phyloP scores from a whole-genome alignment of 1,284 basidiomycete species.

The Tilletiaria anomala region DNA sequence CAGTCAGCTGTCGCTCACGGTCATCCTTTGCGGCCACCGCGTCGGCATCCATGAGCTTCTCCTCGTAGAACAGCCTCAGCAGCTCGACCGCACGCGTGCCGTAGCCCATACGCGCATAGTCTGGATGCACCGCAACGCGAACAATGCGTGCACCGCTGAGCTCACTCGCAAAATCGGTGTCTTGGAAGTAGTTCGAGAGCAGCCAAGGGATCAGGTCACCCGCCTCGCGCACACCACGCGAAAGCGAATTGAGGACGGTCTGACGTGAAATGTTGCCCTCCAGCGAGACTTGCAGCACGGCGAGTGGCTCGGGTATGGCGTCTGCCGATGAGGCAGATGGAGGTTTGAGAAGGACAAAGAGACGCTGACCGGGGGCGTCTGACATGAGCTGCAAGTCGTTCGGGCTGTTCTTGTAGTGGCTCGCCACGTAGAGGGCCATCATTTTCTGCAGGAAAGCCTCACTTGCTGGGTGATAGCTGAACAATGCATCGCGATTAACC shows the following conservation, averaged over 20 bases:
- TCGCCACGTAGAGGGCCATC: constrained; percentile 94
- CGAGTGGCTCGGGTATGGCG: constrained; percentile 51
- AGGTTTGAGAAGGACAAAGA: constrained; percentile 84
- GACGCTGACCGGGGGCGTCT: constrained; percentile 89
- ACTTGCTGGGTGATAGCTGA: constrained; percentile 90
- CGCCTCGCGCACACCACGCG: constrained; percentile 62
- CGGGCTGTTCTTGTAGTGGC: constrained; percentile 98
- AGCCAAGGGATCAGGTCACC: constrained; percentile 99
- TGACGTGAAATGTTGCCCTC: constrained; percentile 85
- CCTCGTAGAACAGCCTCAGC: constrained; percentile 78
- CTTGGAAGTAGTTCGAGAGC: constrained; percentile 89
- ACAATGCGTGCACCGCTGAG: constrained; percentile 84
- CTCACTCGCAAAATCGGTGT: constrained; percentile 70
- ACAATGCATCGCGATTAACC: constrained; percentile 88
- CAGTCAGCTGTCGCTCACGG: no score
- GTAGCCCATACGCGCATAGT: constrained; percentile 87
- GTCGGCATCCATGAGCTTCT: constrained; percentile 70
- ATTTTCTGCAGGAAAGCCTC: constrained; percentile 94
- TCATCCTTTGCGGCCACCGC: constrained; percentile 8
- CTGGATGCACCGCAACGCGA: constrained; percentile 89
- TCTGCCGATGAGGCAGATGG: constrained; percentile 9
- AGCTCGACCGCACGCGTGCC: constrained; percentile 79
- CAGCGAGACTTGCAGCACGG: constrained; percentile 74
- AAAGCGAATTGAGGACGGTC: constrained; percentile 70
- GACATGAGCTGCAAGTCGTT: constrained; percentile 94